Evolutionary conservation across 2,329 filamentous ascomycete genomes (phyloP).

Genomic region (Clarireedia sp.): DNA sequence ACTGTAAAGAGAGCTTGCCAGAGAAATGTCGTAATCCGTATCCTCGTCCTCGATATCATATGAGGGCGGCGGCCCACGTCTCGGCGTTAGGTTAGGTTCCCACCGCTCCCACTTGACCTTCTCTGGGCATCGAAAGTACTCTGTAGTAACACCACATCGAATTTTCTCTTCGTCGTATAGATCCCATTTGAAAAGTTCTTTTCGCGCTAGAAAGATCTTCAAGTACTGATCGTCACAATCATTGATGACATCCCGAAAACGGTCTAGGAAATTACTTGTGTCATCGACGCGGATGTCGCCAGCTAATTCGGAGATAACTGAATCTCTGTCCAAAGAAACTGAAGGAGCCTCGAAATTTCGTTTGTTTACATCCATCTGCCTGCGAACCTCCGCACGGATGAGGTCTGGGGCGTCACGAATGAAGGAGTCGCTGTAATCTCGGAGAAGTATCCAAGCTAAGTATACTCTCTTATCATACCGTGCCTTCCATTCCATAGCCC

Average conservation of each 20-base stretch:
- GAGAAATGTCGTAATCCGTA: not conserved
- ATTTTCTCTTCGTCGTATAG: not conserved
- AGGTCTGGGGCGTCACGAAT: too few relatives aligned
- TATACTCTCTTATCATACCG: too few relatives aligned
- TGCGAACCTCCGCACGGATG: too few relatives aligned
- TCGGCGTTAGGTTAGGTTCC: not conserved
- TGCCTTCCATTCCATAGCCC: too few relatives aligned
- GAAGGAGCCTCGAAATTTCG: too few relatives aligned
- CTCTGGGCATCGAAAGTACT: not conserved
- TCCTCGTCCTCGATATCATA: not conserved
- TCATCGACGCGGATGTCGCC: too few relatives aligned
- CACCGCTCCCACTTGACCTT: not conserved
- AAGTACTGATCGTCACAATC: conserved; percentile 1
- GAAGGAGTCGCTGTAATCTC: too few relatives aligned
- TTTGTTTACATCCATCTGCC: too few relatives aligned
- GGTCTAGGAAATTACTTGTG: not conserved
- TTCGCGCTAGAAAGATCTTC: not conserved
- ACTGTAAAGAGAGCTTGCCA: too few relatives aligned
- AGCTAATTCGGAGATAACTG: not conserved
- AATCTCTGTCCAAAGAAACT: not conserved
- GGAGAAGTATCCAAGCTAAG: too few relatives aligned
- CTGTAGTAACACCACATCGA: not conserved
- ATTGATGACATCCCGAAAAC: not conserved
- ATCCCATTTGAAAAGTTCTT: not conserved
- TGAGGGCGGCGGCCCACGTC: not conserved